Base-by-base conservation (phyloP, 2,329 filamentous ascomycete genomes). In the Chrysosporium queenslandicum region DNA sequence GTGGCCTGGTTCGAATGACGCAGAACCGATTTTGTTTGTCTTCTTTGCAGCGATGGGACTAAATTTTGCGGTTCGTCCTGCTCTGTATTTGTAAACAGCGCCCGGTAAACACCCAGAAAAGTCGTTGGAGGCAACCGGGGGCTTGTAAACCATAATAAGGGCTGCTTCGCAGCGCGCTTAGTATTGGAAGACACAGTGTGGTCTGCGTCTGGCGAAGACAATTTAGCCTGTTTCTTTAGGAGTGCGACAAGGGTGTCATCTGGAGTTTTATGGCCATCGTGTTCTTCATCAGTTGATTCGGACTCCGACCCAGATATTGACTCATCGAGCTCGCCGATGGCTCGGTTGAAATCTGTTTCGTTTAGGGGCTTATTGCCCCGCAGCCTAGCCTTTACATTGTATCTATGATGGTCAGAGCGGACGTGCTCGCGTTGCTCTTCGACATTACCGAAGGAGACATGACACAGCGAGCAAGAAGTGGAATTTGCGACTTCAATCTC, bases 341-440 rank as follows among this genome's bases (percentile, higher is more conserved):
- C 76, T 64, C 84, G 87, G 65, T 92, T 87, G 59, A 98, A 98
- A 30, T 95, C 89, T 6, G 65, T 67, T 64, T 98, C 92, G 1
- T 81, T 80, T 1, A 96, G 84, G 0, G 86, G 70, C 8, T 77
- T 77, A 53, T 77, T 76, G 0, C 87, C 87, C 43, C 87, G 82
- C 53, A 95, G 72, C 72, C 87, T 94, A 65, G 91, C 86, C 70
- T 95, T 97, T 56, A 97, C 71, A 66, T 98, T 98, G 71, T 96
- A 98, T 58, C 85, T 80, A 67, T 98, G 92, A 46, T 94, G 76
- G 63, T 98, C 92, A 8, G 91, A 95, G 61, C 87, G 86, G 53
- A 87, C 82, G 69, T 98, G 92, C 54, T 81, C 78, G 56, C 87
- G 80, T 65, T 97, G 91, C 56, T 97, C 91, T 55, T 82, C 76